Conservation (phyloP, 164 flowering plant genomes). For the Saururus chinensis region DNA sequence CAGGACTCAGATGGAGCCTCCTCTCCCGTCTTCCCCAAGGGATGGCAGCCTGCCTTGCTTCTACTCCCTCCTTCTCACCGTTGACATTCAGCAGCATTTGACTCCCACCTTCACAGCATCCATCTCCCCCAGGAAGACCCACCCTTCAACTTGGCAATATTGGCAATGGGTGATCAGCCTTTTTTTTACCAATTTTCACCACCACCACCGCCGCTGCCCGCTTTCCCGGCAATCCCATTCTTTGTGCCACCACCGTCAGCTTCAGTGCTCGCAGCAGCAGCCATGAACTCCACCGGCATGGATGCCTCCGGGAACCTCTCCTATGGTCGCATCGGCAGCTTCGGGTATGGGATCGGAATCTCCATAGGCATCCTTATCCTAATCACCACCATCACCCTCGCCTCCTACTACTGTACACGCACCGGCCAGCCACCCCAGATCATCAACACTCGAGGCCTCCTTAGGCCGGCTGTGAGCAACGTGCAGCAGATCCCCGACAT, state of each 20-base stretch:
- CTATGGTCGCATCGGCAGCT: conserved; percentile 10
- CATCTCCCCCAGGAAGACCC: too few relatives aligned
- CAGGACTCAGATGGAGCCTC: background rate
- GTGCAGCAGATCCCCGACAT: conserved; percentile 28
- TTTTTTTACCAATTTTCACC: background rate
- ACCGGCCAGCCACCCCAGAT: conserved; percentile 10
- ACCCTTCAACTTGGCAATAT: too few relatives aligned
- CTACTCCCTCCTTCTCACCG: too few relatives aligned
- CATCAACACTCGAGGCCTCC: conserved; percentile 3
- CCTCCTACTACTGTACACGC: conserved; percentile 48
- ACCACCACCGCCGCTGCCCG: background rate
- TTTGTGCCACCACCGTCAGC: background rate
- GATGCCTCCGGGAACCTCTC: background rate
- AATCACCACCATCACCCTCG: conserved; percentile 43
- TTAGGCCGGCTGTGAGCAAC: conserved; percentile 13
- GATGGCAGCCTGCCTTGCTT: too few relatives aligned
- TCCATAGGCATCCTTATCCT: conserved; percentile 51
- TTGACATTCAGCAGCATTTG: too few relatives aligned
- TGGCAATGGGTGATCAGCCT: background rate
- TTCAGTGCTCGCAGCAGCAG: background rate
- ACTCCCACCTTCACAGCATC: too few relatives aligned
- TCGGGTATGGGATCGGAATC: conserved; percentile 53
- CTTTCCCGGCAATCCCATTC: too few relatives aligned
- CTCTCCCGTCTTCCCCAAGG: too few relatives aligned
- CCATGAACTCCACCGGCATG: background rate